Base-by-base conservation (phyloP, 371 early-diverging fungal species). In the Mortierella sp. region DNA sequence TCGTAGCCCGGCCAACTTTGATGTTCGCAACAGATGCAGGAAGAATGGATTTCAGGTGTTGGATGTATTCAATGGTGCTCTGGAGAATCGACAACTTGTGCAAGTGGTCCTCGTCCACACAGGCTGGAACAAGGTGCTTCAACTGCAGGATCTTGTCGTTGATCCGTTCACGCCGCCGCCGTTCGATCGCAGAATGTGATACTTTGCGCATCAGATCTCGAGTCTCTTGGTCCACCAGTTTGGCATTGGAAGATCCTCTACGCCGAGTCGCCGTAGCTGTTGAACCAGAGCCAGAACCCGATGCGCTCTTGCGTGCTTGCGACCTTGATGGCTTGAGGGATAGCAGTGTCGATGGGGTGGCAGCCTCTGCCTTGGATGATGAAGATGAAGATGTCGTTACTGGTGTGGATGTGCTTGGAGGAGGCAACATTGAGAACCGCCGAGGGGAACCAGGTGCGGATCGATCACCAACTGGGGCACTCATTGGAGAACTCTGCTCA, bases 51-150 rank as follows among this genome's bases (percentile, higher is more conserved):
- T 87, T 85, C 0, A 89, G 64, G 52, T 89, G 83, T 39, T 81
- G 71, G 56, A 91, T 91, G 64, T 93, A 91, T 23, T 90, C 91
- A 58, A 93, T 91, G 24, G 91, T 88, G 27, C 82, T 81, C 61
- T 93, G 89, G 9, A 93, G 73, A 31, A 93, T 87, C n/a, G 84
- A 80, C 58, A 93, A 83, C 78, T 93, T 91, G 78, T 91, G 92
- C 12, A 90, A 78, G 56, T 87, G 84, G 24, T 87, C 89, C 71
- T 89, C 89, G 58, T 88, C 84, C 5, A 83, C 84, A 64, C 90
- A 90, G 31, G 80, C 58, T 4, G 86, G 87, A 7, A 85, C 81
- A 14, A 85, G 63, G 41, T 65, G 62, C 62, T 81, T 82, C 50
- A 87, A 78, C 38, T 81, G 82, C 52, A 81, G 48, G 46, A 86